Evolutionary conservation across 352 stramenopile genomes (phyloP).

Genomic region (Phytophthora tentaculata): DNA sequence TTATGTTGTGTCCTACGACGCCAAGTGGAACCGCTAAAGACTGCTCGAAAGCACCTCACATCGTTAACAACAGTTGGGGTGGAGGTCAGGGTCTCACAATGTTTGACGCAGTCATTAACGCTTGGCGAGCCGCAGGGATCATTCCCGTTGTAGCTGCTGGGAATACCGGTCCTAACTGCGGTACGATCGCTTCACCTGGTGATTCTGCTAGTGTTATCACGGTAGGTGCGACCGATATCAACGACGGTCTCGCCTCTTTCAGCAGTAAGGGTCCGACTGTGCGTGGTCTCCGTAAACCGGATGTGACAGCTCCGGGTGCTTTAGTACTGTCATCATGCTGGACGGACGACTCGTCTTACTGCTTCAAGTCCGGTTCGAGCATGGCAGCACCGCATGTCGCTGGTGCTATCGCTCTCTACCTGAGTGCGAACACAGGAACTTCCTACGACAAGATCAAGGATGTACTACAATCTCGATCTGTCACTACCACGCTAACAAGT

Average conservation of each 20-base stretch:
- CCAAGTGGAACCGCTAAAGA: slow-evolving; percentile 45
- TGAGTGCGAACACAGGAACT: slow-evolving; percentile 44
- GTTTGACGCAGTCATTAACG: slow-evolving; percentile 52
- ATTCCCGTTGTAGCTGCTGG: slow-evolving; percentile 65
- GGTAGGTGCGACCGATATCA: slow-evolving; percentile 61
- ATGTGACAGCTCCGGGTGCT: slow-evolving; percentile 55
- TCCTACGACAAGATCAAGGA: slow-evolving; percentile 54
- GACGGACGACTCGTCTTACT: slow-evolving; percentile 54
- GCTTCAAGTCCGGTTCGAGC: slow-evolving; percentile 67
- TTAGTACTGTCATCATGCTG: slow-evolving; percentile 58
- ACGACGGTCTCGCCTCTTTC: slow-evolving; percentile 47
- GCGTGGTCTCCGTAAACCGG: slow-evolving; percentile 52
- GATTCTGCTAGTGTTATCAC: slow-evolving; percentile 67
- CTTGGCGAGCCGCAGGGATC: slow-evolving; percentile 56
- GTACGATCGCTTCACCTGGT: slow-evolving; percentile 55
- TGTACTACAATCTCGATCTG: slow-evolving; percentile 38
- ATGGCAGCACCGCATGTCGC: slow-evolving; percentile 71
- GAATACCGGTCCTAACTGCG: slow-evolving; percentile 59
- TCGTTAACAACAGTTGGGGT: slow-evolving; percentile 82
- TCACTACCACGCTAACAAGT: slow-evolving; percentile 36
- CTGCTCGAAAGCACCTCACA: slow-evolving; percentile 55
- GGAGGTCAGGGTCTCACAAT: slow-evolving; percentile 49
- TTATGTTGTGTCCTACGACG: slow-evolving; percentile 71
- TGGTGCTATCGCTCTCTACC: slow-evolving; percentile 58
- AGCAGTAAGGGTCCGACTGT: slow-evolving; percentile 66